These are phyloP conservation scores for Lablab purpureus DNA, from an alignment of 306 rosid species.

Conservation along the genomic window DNA sequence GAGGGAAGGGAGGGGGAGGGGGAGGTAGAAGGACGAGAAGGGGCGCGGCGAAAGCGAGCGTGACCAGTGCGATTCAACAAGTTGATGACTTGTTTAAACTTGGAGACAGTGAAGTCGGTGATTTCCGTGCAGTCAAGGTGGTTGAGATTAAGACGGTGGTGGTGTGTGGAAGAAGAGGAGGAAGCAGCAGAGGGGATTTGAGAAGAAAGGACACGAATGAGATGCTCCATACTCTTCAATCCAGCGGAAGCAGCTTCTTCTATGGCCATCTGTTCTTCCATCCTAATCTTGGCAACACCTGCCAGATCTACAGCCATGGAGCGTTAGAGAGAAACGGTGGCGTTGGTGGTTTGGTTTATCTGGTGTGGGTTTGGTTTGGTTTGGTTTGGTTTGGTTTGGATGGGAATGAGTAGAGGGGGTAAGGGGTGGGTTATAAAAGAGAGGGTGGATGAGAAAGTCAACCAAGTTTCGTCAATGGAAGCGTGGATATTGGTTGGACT, in stretches of 20 bases:
- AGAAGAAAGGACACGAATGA: constrained; percentile 62
- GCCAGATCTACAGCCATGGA: constrained; percentile 47
- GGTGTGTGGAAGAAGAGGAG: constrained; percentile 7
- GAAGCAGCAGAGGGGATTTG: constrained; percentile 28
- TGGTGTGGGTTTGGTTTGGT: neutral
- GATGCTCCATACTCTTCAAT: constrained; percentile 73
- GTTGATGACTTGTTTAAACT: constrained; percentile 76
- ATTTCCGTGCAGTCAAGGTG: constrained; percentile 62
- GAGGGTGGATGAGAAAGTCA: constrained; percentile 59
- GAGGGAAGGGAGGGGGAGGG: neutral
- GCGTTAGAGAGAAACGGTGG: too few species aligned
- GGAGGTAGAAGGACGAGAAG: constrained; percentile 31
- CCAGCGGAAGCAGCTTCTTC: constrained; percentile 85
- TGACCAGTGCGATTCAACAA: constrained; percentile 85
- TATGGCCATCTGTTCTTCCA: constrained; percentile 63
- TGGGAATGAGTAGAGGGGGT: neutral
- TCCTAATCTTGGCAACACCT: constrained; percentile 21
- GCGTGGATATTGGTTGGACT: constrained; percentile 59
- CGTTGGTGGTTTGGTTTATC: too few species aligned
- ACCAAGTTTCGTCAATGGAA: constrained; percentile 53
- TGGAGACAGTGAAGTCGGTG: constrained; percentile 81
- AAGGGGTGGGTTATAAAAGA: constrained; percentile 49
- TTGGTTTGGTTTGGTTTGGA: neutral
- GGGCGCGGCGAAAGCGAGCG: constrained; percentile 91
- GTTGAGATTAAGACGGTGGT: neutral